These are phyloP conservation scores for Herpetospermum pedunculosum DNA, from an alignment of 306 rosid species.

Conservation along the genomic window DNA sequence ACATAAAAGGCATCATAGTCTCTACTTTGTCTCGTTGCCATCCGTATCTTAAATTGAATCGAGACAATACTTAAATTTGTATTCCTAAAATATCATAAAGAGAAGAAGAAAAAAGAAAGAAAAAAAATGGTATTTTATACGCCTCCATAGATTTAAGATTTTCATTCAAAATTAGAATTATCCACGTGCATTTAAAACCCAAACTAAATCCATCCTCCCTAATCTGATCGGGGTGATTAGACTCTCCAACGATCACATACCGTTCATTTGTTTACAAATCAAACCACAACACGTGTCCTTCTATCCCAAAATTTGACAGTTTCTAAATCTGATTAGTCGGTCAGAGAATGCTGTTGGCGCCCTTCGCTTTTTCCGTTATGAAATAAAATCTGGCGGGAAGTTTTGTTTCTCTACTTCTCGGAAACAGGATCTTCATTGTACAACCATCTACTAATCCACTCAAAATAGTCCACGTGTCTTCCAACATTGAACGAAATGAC, in stretches of 20 bases:
- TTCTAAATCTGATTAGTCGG: not conserved
- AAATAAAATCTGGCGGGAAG: not conserved
- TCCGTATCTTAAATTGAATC: no score
- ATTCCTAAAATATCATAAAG: no score
- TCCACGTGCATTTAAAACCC: not conserved
- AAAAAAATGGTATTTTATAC: no score
- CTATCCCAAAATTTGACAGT: not conserved
- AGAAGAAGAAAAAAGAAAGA: no score
- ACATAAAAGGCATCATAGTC: no score
- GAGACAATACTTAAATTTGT: no score
- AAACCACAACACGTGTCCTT: not conserved
- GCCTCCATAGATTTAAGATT: no score
- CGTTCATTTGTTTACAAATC: not conserved
- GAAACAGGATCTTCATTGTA: rapidly evolving
- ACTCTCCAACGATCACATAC: not conserved
- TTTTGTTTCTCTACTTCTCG: not conserved
- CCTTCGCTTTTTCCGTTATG: not conserved
- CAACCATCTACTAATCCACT: not conserved
- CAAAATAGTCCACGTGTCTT: not conserved
- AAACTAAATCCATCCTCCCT: not conserved
- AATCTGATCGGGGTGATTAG: not conserved
- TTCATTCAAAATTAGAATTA: no score
- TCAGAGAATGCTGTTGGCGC: not conserved
- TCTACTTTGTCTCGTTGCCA: no score
- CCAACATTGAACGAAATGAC: not conserved